These are phyloP conservation scores for Tetrahymena borealis DNA, from an alignment of 73 alveolate species.

Conservation along the genomic window DNA sequence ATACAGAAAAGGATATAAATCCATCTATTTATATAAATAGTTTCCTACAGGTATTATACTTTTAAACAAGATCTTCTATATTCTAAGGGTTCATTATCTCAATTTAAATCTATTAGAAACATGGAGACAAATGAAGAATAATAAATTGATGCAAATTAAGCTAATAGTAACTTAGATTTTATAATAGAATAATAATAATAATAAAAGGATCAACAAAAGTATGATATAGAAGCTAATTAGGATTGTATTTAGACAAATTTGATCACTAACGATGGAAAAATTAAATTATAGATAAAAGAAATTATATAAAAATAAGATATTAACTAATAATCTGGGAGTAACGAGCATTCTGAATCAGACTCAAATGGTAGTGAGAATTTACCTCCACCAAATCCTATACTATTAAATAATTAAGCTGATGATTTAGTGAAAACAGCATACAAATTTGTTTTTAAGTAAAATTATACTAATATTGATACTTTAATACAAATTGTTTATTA, in stretches of 20 bases:
- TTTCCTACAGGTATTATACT: no score
- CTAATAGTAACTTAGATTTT: background rate
- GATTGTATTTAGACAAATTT: background rate
- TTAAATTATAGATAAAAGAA: background rate
- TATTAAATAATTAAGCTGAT: background rate
- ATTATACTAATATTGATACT: background rate
- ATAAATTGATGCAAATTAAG: background rate
- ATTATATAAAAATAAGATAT: background rate
- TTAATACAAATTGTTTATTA: background rate
- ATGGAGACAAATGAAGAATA: background rate
- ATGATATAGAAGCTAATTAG: background rate
- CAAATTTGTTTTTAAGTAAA: background rate
- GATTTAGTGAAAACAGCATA: background rate
- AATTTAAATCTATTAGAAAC: no score
- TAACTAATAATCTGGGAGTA: background rate
- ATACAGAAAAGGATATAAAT: no score
- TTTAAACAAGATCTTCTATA: no score
- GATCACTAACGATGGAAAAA: background rate
- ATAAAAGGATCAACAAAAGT: background rate
- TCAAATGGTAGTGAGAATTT: background rate
- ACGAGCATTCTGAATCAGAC: background rate
- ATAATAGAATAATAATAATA: background rate
- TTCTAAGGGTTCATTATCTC: no score
- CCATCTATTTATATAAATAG: no score
- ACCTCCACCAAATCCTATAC: background rate